Percentiles rank a stretch among this genome's conserved stretches.
Evolutionary conservation across 1,284 basidiomycete species (phyloP).

Genomic region (Phellopilus nigrolimitatus): DNA sequence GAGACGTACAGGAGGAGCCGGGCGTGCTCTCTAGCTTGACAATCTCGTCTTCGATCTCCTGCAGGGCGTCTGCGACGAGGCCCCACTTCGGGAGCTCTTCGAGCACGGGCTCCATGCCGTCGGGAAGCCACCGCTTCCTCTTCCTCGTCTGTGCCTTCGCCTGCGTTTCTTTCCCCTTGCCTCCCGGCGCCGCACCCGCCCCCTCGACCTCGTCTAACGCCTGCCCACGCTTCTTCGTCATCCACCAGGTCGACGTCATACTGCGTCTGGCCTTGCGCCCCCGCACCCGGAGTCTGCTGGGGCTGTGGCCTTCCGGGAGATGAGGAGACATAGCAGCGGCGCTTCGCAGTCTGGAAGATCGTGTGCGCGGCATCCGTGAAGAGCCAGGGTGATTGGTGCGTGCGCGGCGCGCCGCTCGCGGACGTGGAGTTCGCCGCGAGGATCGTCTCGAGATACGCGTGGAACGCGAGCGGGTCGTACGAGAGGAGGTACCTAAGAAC

Average conservation of each 20-base stretch:
- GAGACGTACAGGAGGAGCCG: conserved; percentile 19
- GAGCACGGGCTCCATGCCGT: conserved; percentile 79
- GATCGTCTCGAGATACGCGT: conserved; percentile 89
- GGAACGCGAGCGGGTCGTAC: conserved; percentile 89
- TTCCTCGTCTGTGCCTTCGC: conserved; percentile 19
- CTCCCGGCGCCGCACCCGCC: not conserved
- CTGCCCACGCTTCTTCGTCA: conserved; percentile 71
- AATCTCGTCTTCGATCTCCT: conserved; percentile 91
- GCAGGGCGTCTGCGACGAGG: conserved; percentile 77
- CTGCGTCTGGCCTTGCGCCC: conserved; percentile 19
- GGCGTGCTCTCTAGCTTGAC: conserved; percentile 49
- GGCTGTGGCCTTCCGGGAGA: conserved; percentile 22
- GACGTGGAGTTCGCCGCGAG: conserved; percentile 68
- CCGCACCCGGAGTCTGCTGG: conserved; percentile 19
- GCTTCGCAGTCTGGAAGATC: conserved; percentile 82
- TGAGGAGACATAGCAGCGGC: conserved; percentile 61
- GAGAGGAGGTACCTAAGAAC: conserved; percentile 76
- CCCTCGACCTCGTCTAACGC: conserved; percentile 61
- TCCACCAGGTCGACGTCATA: conserved; percentile 35
- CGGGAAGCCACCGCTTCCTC: conserved; percentile 58
- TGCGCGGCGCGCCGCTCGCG: conserved; percentile 44
- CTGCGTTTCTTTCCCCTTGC: conserved; percentile 22
- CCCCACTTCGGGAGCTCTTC: conserved; percentile 97
- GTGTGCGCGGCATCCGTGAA: conserved; percentile 85
- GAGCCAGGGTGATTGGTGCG: conserved; percentile 81